Evolutionary conservation across 768 basidiomycete species (phyloP).

Genomic region (Lactifluus subvellereus): DNA sequence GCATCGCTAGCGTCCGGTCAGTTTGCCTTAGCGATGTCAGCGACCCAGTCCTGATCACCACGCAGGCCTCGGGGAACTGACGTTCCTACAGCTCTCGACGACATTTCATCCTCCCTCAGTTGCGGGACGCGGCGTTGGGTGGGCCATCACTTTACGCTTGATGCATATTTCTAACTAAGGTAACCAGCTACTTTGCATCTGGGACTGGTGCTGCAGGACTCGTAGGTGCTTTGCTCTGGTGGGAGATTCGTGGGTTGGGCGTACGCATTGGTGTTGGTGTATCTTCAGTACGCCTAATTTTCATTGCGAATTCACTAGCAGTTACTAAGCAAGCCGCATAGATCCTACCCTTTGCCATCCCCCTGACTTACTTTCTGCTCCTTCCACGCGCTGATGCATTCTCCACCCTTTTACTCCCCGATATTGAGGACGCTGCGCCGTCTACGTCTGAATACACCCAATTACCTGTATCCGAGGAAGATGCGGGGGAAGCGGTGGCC

Average conservation of each 20-base stretch:
- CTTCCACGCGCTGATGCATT: constrained; percentile 60
- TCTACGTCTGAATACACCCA: constrained; percentile 40
- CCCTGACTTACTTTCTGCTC: constrained; percentile 68
- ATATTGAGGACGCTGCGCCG: constrained; percentile 24
- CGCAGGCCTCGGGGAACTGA: constrained; percentile 86
- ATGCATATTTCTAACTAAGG: not conserved
- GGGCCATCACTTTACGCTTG: constrained; percentile 20
- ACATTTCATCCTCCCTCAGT: constrained; percentile 64
- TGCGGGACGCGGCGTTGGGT: constrained; percentile 80
- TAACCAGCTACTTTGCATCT: constrained; percentile 75
- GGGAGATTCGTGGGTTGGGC: constrained; percentile 82
- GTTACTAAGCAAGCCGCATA: constrained; percentile 30
- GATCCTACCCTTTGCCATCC: constrained; percentile 80
- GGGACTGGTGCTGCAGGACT: constrained; percentile 95
- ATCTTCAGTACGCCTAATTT: constrained; percentile 54
- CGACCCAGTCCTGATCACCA: constrained; percentile 5
- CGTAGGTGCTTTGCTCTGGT: constrained; percentile 91
- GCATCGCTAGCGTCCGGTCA: constrained; percentile 16
- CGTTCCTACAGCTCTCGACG: constrained; percentile 90
- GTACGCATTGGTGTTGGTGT: constrained; percentile 79
- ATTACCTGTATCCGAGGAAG: constrained; percentile 31
- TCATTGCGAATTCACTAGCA: not conserved
- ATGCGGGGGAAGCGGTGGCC: constrained; percentile 23
- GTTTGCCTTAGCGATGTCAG: not conserved
- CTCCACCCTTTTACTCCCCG: constrained; percentile 31